phyloP scores from a whole-genome alignment of 495 filamentous ascomycete species.

The Parachaetomium inaequale region DNA sequence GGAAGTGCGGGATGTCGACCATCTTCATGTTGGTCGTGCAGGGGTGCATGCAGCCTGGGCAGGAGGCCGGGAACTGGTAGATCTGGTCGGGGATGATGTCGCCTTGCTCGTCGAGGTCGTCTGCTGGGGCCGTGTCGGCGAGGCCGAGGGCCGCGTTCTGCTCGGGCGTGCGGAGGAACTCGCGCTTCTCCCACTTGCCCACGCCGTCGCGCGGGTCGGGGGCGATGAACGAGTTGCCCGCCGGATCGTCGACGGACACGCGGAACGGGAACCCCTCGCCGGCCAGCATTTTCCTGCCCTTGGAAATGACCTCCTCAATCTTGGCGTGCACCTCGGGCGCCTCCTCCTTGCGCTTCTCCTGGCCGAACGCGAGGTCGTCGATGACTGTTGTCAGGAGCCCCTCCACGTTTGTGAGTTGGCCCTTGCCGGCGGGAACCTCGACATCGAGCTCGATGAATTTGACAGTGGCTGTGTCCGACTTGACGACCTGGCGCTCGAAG shows the following conservation, averaged over 20 bases:
- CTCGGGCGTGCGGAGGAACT: slow-evolving; percentile 75
- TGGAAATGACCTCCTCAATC: slow-evolving; percentile 66
- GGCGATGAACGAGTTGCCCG: slow-evolving; percentile 97
- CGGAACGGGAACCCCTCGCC: slow-evolving; percentile 82
- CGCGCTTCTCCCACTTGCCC: slow-evolving; percentile 74
- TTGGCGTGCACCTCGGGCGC: slow-evolving; percentile 72
- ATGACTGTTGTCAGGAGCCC: slow-evolving; percentile 74
- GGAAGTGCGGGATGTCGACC: slow-evolving; percentile 94
- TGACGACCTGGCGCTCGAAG: slow-evolving; percentile 81
- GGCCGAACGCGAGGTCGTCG: slow-evolving; percentile 70
- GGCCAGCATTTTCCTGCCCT: slow-evolving; percentile 66
- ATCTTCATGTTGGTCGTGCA: slow-evolving; percentile 92
- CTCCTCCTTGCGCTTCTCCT: slow-evolving; percentile 67
- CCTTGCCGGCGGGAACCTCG: slow-evolving; percentile 83
- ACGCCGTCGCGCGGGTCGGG: slow-evolving; percentile 70
- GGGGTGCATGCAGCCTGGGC: slow-evolving; percentile 79
- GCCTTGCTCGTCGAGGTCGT: slow-evolving; percentile 51
- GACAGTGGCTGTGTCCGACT: slow-evolving; percentile 79
- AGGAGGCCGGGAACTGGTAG: slow-evolving; percentile 84
- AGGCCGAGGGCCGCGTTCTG: slow-evolving; percentile 83
- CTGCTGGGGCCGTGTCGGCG: slow-evolving; percentile 34
- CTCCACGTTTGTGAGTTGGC: slow-evolving; percentile 88
- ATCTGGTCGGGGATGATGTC: slow-evolving; percentile 86
- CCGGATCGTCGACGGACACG: slow-evolving; percentile 78
- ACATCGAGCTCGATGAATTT: slow-evolving; percentile 82